A percentile compares a stretch with the other conserved stretches of the same genome.
These are phyloP conservation scores for Eremochloa ophiuroides DNA, from an alignment of 176 grass and related monocot genomes.

Conservation along the genomic window DNA sequence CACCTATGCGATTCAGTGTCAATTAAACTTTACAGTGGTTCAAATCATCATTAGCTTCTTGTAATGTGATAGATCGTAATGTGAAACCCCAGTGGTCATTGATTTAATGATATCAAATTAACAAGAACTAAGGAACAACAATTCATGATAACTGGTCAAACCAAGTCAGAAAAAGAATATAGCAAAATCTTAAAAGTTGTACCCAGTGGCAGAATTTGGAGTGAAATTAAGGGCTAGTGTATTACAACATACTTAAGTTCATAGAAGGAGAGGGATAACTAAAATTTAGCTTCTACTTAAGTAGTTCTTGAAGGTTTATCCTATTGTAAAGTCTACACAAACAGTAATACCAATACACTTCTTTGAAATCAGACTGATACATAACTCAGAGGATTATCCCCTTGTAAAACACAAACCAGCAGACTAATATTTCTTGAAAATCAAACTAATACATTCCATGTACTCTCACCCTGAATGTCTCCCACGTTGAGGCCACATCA, in stretches of 20 bases:
- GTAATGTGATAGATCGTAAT: background rate
- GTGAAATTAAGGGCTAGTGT: background rate
- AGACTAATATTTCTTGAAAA: constrained; percentile 3
- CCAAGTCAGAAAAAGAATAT: background rate
- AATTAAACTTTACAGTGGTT: background rate
- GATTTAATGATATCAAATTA: background rate
- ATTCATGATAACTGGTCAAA: background rate
- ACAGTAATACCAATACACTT: background rate
- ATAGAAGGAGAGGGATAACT: background rate
- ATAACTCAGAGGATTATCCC: background rate
- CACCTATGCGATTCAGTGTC: background rate
- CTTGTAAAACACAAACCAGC: background rate
- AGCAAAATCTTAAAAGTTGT: background rate
- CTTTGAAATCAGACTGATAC: background rate
- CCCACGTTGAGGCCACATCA: constrained; percentile 56
- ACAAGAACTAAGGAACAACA: background rate
- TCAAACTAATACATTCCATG: background rate
- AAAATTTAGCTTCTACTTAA: background rate
- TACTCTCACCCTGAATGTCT: constrained; percentile 60
- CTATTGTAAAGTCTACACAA: background rate
- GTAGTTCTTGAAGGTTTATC: background rate
- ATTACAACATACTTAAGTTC: background rate
- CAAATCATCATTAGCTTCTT: background rate
- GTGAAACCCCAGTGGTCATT: background rate
- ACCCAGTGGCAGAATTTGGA: background rate